Evolutionary conservation across 768 basidiomycete genomes (phyloP).

Genomic region (Boletus sensibilis): DNA sequence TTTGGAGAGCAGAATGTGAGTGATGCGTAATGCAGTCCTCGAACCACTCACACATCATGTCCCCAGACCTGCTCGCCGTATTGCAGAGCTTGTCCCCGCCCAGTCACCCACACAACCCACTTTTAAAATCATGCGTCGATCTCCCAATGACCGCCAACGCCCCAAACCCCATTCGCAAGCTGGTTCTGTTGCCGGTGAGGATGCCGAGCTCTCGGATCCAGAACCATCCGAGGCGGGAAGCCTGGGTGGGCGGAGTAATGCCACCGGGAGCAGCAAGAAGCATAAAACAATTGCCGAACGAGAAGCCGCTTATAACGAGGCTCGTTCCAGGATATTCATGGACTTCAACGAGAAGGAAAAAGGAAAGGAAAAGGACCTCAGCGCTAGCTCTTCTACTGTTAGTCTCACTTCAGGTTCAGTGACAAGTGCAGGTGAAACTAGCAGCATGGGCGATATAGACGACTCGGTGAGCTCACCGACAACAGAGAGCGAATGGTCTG

Average conservation of each 20-base stretch:
- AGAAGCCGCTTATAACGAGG: constrained; percentile 87
- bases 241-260: constrained; percentile 64
- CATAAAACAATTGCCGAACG: constrained; percentile 81
- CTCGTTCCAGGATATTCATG: constrained; percentile 84
- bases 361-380: constrained; percentile 69
- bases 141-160: constrained; percentile 49
- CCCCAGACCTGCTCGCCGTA: constrained; percentile 62
- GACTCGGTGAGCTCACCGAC: constrained; percentile 69
- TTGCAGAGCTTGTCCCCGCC: constrained; percentile 75
- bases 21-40: constrained; percentile 8
- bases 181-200: constrained; percentile 71
- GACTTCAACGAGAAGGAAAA: constrained; percentile 70
- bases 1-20: constrained; percentile 75
- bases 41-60: constrained; percentile 15
- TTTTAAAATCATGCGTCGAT: constrained; percentile 85
- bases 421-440: constrained; percentile 52
- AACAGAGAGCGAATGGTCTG: constrained; percentile 83
- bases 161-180: constrained; percentile 67
- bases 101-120: constrained; percentile 70
- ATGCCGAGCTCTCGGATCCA: constrained; percentile 72
- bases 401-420: constrained; percentile 71
- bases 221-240: constrained; percentile 84
- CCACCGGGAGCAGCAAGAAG: constrained; percentile 62
- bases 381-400: constrained; percentile 72
- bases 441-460: constrained; percentile 64